phyloP scores from a whole-genome alignment of 2,329 filamentous ascomycete species.

The Didymella segeticola region DNA sequence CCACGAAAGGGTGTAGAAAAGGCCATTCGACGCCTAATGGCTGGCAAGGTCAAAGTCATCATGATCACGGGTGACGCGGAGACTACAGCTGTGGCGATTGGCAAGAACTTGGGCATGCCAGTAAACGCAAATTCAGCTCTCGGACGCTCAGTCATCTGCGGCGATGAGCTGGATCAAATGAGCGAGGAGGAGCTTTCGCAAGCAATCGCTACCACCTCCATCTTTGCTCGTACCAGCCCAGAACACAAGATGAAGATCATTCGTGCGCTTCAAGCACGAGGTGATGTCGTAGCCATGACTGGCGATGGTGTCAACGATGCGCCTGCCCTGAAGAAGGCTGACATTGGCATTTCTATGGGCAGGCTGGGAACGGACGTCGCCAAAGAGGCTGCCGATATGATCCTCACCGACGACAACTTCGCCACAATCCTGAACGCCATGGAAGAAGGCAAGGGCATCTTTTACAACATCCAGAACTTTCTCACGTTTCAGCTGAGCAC shows the following conservation, averaged over 20 bases:
- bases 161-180: slow-evolving; percentile 94
- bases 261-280: slow-evolving; percentile 84
- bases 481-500: slow-evolving; percentile 98
- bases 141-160: slow-evolving; percentile 77
- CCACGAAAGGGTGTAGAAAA: slow-evolving; percentile 88
- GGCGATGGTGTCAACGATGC: slow-evolving; percentile 98
- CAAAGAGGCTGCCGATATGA: slow-evolving; percentile 95
- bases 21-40: slow-evolving; percentile 88
- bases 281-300: slow-evolving; percentile 98
- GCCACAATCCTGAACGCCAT: slow-evolving; percentile 93
- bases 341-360: slow-evolving; percentile 98
- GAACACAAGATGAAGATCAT: slow-evolving; percentile 99
- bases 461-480: slow-evolving; percentile 99
- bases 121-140: slow-evolving; percentile 67
- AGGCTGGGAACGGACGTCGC: slow-evolving; percentile 94
- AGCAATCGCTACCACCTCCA: slow-evolving; percentile 86
- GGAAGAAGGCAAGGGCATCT: slow-evolving; percentile 98
- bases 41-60: slow-evolving; percentile 93
- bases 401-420: slow-evolving; percentile 87
- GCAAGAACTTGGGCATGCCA: slow-evolving; percentile 92
- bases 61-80: slow-evolving; percentile 99
- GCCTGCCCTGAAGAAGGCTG: slow-evolving; percentile 92
- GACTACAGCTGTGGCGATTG: slow-evolving; percentile 92
- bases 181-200: slow-evolving; percentile 81
- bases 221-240: slow-evolving; percentile 94